Evolutionary conservation across 768 basidiomycete species (phyloP).

Genomic region (Suillus subluteus): DNA sequence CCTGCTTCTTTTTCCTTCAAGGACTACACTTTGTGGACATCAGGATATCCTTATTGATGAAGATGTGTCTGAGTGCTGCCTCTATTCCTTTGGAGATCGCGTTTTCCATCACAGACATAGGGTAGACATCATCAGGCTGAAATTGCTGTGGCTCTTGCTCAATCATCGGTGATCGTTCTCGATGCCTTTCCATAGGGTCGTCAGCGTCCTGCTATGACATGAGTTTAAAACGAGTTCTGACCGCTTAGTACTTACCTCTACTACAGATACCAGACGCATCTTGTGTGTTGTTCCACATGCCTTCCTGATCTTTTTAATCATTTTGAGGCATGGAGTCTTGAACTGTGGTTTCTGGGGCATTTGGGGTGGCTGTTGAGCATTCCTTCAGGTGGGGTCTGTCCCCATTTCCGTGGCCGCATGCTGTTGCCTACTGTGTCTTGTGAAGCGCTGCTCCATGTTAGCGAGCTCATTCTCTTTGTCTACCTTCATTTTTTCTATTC

Average conservation of each 20-base stretch:
- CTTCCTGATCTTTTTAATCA: not conserved
- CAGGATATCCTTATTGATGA: not conserved
- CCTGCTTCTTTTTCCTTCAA: not conserved
- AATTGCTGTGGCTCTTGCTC: not conserved
- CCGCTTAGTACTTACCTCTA: not conserved
- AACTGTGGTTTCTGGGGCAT: not conserved
- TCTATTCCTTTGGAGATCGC: slow-evolving; percentile 11
- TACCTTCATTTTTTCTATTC: slow-evolving; percentile 12
- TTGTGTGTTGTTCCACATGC: not conserved
- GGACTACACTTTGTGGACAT: not conserved
- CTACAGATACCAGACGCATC: not conserved
- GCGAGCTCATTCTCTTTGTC: slow-evolving; percentile 16
- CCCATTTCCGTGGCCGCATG: not conserved
- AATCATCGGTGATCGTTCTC: not conserved
- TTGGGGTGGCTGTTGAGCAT: not conserved
- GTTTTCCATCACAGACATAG: slow-evolving; percentile 6
- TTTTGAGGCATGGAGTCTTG: not conserved
- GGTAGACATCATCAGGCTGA: not conserved
- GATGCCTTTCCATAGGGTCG: not conserved
- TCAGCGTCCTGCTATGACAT: not conserved
- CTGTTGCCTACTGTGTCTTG: not conserved
- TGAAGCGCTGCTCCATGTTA: slow-evolving; percentile 16
- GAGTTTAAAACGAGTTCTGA: not conserved
- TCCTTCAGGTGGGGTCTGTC: not conserved
- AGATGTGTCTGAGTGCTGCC: not conserved